Evolutionary conservation across 352 stramenopile species (phyloP).

Genomic region (Phytophthora pluvialis): DNA sequence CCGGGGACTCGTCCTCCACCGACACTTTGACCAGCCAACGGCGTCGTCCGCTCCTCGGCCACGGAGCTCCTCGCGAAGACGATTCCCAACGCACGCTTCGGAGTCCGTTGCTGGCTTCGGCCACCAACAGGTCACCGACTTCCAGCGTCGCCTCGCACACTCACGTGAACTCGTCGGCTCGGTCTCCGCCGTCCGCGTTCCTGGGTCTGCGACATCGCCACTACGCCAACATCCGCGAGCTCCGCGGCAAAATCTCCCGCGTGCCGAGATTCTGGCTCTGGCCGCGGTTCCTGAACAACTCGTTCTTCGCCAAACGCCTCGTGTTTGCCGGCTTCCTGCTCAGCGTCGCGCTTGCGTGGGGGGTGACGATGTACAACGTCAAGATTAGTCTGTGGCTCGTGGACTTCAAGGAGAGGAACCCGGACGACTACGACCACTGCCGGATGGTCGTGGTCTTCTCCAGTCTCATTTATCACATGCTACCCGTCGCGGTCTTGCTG

Average conservation of each 20-base stretch:
- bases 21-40: conserved; percentile 9
- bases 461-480: conserved; percentile 61
- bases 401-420: conserved; percentile 38
- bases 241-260: conserved; percentile 37
- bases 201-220: conserved; percentile 11
- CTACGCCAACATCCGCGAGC: conserved; percentile 23
- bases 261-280: conserved; percentile 59
- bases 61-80: conserved; percentile 29
- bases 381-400: conserved; percentile 22
- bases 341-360: conserved; percentile 41
- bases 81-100: conserved; percentile 21
- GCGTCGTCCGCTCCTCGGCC: conserved; percentile 19
- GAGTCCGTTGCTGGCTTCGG: conserved; percentile 16
- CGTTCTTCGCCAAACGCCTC: conserved; percentile 72
- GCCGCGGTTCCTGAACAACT: conserved; percentile 69
- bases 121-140: conserved; percentile 10
- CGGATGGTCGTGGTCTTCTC: conserved; percentile 57
- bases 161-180: conserved; percentile 4
- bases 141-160: conserved; percentile 10
- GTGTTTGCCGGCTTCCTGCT: conserved; percentile 49
- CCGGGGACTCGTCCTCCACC: conserved; percentile 1
- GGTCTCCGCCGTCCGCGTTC: conserved; percentile 13
- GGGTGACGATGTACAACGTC: conserved; percentile 66
- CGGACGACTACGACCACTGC: conserved; percentile 50
- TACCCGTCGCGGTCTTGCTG: conserved; percentile 58